phyloP scores from a whole-genome alignment of 805 yeast genomes.

The Torulaspora delbrueckii region DNA sequence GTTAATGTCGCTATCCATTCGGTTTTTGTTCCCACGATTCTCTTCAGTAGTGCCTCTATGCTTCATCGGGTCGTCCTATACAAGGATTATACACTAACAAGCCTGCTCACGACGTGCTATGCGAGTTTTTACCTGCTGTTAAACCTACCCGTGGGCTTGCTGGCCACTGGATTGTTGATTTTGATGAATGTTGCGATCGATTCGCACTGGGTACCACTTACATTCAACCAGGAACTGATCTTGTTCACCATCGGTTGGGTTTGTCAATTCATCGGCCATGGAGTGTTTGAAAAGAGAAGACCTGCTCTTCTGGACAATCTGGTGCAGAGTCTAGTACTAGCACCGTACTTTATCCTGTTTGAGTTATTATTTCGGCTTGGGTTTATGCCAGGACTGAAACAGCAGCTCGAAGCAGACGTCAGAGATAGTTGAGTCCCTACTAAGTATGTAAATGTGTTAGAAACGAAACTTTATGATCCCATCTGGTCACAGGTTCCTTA shows the following conservation, averaged over 20 bases:
- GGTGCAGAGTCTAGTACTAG: conserved; percentile 79
- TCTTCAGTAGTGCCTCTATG: conserved; percentile 42
- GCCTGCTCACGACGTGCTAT: conserved; percentile 43
- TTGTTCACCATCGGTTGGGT: conserved; percentile 64
- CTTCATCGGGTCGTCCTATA: conserved; percentile 17
- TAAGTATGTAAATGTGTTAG: not conserved
- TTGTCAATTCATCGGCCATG: conserved; percentile 86
- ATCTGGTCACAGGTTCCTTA: too few relatives aligned
- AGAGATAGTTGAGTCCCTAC: conserved; percentile 12
- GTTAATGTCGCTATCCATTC: conserved; percentile 72
- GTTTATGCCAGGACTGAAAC: conserved; percentile 46
- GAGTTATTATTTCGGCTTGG: conserved; percentile 74
- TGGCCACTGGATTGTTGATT: conserved; percentile 40
- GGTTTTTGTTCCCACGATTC: conserved; percentile 73
- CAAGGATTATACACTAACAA: conserved; percentile 43
- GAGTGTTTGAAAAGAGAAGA: conserved; percentile 67
- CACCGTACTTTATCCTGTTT: conserved; percentile 83
- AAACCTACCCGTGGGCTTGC: conserved; percentile 48
- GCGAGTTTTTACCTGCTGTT: conserved; percentile 55
- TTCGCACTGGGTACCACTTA: conserved; percentile 14
- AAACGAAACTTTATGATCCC: not conserved
- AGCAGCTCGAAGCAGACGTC: conserved; percentile 14
- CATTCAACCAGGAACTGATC: conserved; percentile 22
- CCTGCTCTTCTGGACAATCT: conserved; percentile 86
- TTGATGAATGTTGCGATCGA: conserved; percentile 28